Evolutionary conservation across 2,329 filamentous ascomycete species (phyloP).

Genomic region (Diplodia intermedia): DNA sequence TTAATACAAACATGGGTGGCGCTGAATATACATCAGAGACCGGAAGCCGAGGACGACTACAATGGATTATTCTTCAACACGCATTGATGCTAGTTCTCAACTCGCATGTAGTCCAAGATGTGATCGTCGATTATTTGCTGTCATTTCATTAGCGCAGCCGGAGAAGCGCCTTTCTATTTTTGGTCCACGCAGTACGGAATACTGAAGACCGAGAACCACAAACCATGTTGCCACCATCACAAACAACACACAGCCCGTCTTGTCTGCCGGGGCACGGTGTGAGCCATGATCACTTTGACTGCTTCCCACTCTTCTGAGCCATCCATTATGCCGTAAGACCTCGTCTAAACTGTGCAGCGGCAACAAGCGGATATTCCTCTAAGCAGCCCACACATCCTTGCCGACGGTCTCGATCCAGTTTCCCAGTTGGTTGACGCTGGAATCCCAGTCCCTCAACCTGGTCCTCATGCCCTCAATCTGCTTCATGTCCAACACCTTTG

Average conservation of each 20-base stretch:
- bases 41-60: neutral
- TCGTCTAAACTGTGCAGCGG: conserved; percentile 14
- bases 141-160: conserved; percentile 28
- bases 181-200: conserved; percentile 16
- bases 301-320: conserved; percentile 13
- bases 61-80: neutral
- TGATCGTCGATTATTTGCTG: conserved; percentile 23
- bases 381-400: conserved; percentile 94
- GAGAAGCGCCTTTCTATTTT: conserved; percentile 29
- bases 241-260: conserved; percentile 17
- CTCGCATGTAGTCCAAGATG: neutral
- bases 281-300: neutral
- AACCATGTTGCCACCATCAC: conserved; percentile 14
- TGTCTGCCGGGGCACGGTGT: neutral
- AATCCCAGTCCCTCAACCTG: conserved; percentile 91
- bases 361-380: conserved; percentile 38
- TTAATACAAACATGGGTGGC: neutral
- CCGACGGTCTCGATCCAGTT: conserved; percentile 96
- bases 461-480: conserved; percentile 93
- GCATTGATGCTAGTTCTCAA: neutral
- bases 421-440: conserved; percentile 91
- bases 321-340: neutral
- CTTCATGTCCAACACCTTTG: conserved; percentile 93
- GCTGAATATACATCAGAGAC: neutral
- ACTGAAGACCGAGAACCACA: conserved; percentile 8